Evolutionary conservation across 225 moss, liverwort and hornwort species (phyloP), one percentile per base, ranked within the genome.

Genomic region (Antitrichia curtipendula): DNA sequence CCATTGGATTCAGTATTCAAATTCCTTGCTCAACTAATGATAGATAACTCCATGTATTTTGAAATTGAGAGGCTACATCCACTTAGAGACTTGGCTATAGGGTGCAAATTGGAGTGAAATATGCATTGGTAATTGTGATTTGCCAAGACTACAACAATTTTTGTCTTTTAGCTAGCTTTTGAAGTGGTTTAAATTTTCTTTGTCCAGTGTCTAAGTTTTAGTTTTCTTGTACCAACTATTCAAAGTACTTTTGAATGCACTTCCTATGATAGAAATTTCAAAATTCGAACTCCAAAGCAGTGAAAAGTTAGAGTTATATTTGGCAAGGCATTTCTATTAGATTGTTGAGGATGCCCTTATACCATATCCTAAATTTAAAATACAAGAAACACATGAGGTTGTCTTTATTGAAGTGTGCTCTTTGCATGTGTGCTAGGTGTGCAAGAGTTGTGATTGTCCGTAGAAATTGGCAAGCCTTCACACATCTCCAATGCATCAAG

Each of bases 321-420:
- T n/a, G 4, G 1, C 0, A 34, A 1, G 12, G 21, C 2, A 66
- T 12, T 21, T 66, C 21, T 22, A 66, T 3, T 1, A 2, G 2
- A 21, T 12, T n/a, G 12, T 36, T 65, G 22, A 66, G 7, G 7
- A 66, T 2, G 2, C 2, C 22, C 7, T n/a, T 38, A 40, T 13
- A 68, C 68, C 40, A 41, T 27, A 43, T 43, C 41, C 8, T 70
- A 40, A 8, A 70, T 70, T 25, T 25, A 7, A 8, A 41, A 41
- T 41, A 41, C 14, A 71, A 43, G 3, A 28, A 27, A 43, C 16
- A 43, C 45, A 6, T 28, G 6, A 71, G 3, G 10, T 71, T 71
- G 16, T 27, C 9, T 45, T n/a, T 27, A 2, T 27, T 71, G 9
- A 9, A 10, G 10, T 6, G 29, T 29, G 7, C 6, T 65, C 19